Evolutionary conservation across 345 rosid genomes (phyloP).

Genomic region (Melaleuca alternifolia): DNA sequence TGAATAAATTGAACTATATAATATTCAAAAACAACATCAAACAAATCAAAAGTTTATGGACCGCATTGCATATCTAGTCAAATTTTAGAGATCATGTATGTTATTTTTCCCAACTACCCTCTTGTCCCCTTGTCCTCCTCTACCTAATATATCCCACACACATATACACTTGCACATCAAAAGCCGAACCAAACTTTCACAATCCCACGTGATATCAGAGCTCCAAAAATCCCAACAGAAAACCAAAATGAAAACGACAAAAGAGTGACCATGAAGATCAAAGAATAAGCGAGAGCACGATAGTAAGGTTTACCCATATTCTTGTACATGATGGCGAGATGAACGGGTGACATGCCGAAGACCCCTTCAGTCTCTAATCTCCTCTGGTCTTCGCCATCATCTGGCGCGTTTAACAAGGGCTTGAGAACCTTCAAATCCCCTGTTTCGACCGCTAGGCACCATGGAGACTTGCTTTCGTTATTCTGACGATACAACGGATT

Average conservation of each 20-base stretch:
- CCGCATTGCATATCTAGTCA: too few relatives aligned
- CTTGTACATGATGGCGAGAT: accelerated
- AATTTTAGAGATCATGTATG: too few relatives aligned
- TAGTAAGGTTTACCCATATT: accelerated
- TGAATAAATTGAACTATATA: too few relatives aligned
- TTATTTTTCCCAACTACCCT: too few relatives aligned
- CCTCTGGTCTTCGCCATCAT: background rate
- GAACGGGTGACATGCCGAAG: background rate
- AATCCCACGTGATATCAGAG: background rate
- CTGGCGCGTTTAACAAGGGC: background rate
- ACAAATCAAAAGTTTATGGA: too few relatives aligned
- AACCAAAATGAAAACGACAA: background rate
- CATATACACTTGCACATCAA: background rate
- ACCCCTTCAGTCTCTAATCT: background rate
- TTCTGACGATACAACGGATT: background rate
- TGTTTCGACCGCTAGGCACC: background rate
- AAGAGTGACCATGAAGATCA: background rate
- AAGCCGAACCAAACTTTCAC: accelerated
- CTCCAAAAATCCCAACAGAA: background rate
- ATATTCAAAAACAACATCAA: too few relatives aligned
- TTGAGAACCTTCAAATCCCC: accelerated
- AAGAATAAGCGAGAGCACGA: background rate
- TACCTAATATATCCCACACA: too few relatives aligned
- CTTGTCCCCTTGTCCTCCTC: too few relatives aligned
- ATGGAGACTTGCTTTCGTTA: background rate